phyloP scores from a whole-genome alignment of 192 early-diverging fungal genomes.

The Umbelopsis isabellina region DNA sequence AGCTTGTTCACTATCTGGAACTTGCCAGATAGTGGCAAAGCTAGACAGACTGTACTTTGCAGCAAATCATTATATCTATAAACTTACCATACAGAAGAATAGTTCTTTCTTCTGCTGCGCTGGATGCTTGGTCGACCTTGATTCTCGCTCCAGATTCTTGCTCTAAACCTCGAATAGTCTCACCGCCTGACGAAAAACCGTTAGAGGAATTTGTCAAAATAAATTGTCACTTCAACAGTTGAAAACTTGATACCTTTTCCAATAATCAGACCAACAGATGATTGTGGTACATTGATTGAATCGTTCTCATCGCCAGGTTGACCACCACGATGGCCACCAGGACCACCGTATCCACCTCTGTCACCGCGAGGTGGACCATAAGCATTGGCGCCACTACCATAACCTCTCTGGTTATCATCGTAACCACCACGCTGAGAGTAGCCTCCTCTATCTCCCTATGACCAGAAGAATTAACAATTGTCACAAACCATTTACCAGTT shows the following conservation, averaged over 20 bases:
- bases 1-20: neutral
- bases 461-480: neutral
- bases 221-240: neutral
- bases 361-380: conserved; percentile 11
- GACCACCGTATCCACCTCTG: conserved; percentile 24
- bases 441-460: neutral
- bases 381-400: conserved; percentile 27
- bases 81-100: conserved; percentile 50
- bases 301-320: conserved; percentile 47
- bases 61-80: conserved; percentile 3
- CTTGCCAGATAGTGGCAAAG: neutral
- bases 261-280: conserved; percentile 57
- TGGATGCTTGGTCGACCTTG: conserved; percentile 55
- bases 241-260: conserved; percentile 41
- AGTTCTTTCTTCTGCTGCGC: conserved; percentile 44
- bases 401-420: conserved; percentile 14
- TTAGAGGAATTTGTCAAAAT: conserved; percentile 29
- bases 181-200: conserved; percentile 54
- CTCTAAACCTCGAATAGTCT: conserved; percentile 62
- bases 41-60: conserved; percentile 2
- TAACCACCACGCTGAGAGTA: conserved; percentile 24
- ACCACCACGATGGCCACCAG: conserved; percentile 39
- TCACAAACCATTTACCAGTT: neutral
- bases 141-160: conserved; percentile 65
- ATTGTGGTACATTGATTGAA: conserved; percentile 63